phyloP scores from a whole-genome alignment of 768 basidiomycete genomes.

The Tephrocybe sp. region DNA sequence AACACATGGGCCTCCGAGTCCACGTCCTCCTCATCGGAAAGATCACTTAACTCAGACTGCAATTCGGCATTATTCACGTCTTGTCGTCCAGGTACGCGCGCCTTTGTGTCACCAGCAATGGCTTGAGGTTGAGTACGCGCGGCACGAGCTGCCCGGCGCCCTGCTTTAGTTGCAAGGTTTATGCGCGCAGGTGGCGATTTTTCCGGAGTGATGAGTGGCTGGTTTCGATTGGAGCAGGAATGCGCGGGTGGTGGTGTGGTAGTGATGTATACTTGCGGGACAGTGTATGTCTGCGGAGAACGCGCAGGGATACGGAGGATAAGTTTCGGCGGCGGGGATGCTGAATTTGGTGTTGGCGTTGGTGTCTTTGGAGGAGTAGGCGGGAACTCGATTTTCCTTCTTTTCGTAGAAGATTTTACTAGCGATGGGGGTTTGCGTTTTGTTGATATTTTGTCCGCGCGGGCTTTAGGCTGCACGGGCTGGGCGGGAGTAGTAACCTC shows the following conservation, averaged over 20 bases:
- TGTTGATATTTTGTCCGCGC: neutral
- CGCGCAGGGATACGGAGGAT: conserved; percentile 19
- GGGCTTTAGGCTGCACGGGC: conserved; percentile 1
- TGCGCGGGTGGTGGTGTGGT: conserved; percentile 10
- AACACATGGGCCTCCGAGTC: conserved; percentile 13
- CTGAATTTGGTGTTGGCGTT: neutral
- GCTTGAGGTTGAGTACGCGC: too few relatives aligned
- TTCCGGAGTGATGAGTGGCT: conserved; percentile 18
- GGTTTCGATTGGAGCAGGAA: neutral
- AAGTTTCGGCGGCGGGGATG: conserved; percentile 6
- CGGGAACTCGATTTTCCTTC: conserved; percentile 15
- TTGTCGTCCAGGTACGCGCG: neutral
- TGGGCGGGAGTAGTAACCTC: neutral
- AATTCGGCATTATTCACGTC: neutral
- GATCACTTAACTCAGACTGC: neutral
- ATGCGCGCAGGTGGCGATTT: conserved; percentile 14
- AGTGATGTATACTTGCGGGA: conserved; percentile 18
- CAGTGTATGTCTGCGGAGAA: neutral
- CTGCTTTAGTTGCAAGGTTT: conserved; percentile 15
- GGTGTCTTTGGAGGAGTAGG: conserved; percentile 21
- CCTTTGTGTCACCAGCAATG: too few relatives aligned
- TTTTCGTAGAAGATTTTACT: conserved; percentile 13
- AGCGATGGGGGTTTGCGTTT: conserved; percentile 16
- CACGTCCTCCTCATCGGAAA: conserved; percentile 12
- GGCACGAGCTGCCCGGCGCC: conserved; percentile 12